Conservation (phyloP, 805 yeast species). For the Yarrowia alimentaria region DNA sequence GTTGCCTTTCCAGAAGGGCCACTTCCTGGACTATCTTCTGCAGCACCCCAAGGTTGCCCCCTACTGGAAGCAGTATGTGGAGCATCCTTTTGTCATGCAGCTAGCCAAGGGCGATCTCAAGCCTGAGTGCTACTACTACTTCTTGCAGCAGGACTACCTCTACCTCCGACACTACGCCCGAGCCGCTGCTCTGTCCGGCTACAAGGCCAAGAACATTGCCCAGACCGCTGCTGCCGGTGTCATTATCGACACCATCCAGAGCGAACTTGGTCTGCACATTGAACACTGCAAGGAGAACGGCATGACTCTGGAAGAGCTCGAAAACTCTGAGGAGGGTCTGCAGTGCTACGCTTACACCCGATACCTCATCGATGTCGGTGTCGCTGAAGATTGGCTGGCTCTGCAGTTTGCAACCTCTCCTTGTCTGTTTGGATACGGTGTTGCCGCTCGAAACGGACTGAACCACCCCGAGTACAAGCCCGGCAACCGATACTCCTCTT, state of each 20-base stretch:
- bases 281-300: slow-evolving; percentile 49
- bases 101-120: slow-evolving; percentile 55
- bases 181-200: slow-evolving; percentile 62
- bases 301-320: slow-evolving; percentile 45
- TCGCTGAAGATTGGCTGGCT: slow-evolving; percentile 58
- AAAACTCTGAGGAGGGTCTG: slow-evolving; percentile 48
- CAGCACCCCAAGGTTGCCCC: slow-evolving; percentile 55
- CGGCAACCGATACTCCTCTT: slow-evolving; percentile 42
- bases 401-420: slow-evolving; percentile 70
- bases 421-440: slow-evolving; percentile 71
- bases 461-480: slow-evolving; percentile 34
- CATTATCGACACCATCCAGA: slow-evolving; percentile 51
- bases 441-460: slow-evolving; percentile 46
- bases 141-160: slow-evolving; percentile 62
- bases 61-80: slow-evolving; percentile 55
- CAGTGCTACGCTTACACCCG: slow-evolving; percentile 63
- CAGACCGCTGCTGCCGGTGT: slow-evolving; percentile 46
- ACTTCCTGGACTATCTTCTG: slow-evolving; percentile 51
- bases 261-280: slow-evolving; percentile 58
- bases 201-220: slow-evolving; percentile 56
- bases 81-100: slow-evolving; percentile 59
- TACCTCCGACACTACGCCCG: slow-evolving; percentile 68
- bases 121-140: slow-evolving; percentile 52
- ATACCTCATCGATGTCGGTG: slow-evolving; percentile 55
- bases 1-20: slow-evolving; percentile 41